Percentiles rank a stretch among this genome's conserved stretches.
Conservation (phyloP, 345 rosid species). For the Passiflora organensis region DNA sequence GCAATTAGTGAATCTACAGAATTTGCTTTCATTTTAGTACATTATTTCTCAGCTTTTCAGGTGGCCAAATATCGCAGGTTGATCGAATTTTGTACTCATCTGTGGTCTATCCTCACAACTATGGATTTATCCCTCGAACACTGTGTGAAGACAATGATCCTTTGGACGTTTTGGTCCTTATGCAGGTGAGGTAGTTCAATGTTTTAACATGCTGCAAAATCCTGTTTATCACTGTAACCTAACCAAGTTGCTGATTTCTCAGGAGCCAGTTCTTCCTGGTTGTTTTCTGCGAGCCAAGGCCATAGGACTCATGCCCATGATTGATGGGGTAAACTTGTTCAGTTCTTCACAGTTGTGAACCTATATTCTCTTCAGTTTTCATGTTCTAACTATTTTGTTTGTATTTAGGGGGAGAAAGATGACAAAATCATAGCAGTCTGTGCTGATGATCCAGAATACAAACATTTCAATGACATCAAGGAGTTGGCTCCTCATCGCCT, state of each 20-base stretch:
- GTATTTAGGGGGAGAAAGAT: slow-evolving; percentile 89
- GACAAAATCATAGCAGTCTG: slow-evolving; percentile 98
- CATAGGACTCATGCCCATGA: slow-evolving; percentile 98
- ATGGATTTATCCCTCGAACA: slow-evolving; percentile 92
- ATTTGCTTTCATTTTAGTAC: too few relatives aligned
- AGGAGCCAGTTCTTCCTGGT: slow-evolving; percentile 99
- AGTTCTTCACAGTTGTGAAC: neutral
- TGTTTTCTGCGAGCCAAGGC: slow-evolving; percentile 93
- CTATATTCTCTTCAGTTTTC: neutral
- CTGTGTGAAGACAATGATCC: slow-evolving; percentile 98
- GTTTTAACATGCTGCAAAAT: neutral
- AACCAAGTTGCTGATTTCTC: neutral
- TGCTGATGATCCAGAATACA: slow-evolving; percentile 96
- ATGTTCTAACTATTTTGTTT: neutral
- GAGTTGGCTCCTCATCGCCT: slow-evolving; percentile 96
- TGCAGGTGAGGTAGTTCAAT: slow-evolving; percentile 60
- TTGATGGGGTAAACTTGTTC: slow-evolving; percentile 63
- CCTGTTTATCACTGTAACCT: too few relatives aligned
- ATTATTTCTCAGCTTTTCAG: too few relatives aligned
- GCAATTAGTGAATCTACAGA: too few relatives aligned
- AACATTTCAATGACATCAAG: slow-evolving; percentile 77
- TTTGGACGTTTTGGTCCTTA: slow-evolving; percentile 78
- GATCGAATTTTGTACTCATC: slow-evolving; percentile 86
- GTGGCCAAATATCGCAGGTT: too few relatives aligned
- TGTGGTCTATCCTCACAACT: slow-evolving; percentile 95